Conservation (phyloP, 1,284 basidiomycete species). For the Clitocybe nebularis region DNA sequence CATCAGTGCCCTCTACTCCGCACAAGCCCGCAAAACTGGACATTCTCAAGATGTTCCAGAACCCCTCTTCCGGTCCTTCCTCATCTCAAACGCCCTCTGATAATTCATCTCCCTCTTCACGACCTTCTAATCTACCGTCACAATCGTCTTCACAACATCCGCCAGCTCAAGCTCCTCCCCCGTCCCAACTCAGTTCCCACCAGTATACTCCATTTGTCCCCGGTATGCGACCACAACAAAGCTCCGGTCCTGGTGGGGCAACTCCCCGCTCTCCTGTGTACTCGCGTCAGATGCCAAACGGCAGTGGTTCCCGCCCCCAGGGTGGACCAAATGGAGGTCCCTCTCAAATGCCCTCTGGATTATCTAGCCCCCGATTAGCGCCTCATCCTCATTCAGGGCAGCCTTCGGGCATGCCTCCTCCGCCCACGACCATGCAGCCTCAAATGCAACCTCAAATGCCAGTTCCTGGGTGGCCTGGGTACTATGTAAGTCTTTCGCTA, state of each 20-base stretch:
- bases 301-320: conserved; percentile 52
- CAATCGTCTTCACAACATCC: conserved; percentile 35
- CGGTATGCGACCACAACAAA: conserved; percentile 36
- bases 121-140: conserved; percentile 42
- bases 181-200: conserved; percentile 42
- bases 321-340: conserved; percentile 50
- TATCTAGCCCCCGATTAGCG: conserved; percentile 64
- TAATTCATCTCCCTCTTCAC: conserved; percentile 36
- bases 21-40: conserved; percentile 49
- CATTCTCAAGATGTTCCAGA: conserved; percentile 68
- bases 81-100: conserved; percentile 33
- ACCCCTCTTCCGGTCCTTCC: conserved; percentile 38
- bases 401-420: conserved; percentile 40
- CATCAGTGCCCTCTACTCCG: conserved; percentile 28
- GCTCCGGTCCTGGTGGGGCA: conserved; percentile 37
- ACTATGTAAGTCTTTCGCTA: conserved; percentile 35
- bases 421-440: conserved; percentile 36
- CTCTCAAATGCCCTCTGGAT: conserved; percentile 40
- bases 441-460: conserved; percentile 32
- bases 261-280: conserved; percentile 65
- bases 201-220: conserved; percentile 44
- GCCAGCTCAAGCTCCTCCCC: conserved; percentile 28
- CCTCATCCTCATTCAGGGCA: conserved; percentile 52
- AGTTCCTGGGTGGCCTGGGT: conserved; percentile 27
- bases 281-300: conserved; percentile 59